phyloP scores from a whole-genome alignment of 2,329 filamentous ascomycete species.

The Fusarium sp. region DNA sequence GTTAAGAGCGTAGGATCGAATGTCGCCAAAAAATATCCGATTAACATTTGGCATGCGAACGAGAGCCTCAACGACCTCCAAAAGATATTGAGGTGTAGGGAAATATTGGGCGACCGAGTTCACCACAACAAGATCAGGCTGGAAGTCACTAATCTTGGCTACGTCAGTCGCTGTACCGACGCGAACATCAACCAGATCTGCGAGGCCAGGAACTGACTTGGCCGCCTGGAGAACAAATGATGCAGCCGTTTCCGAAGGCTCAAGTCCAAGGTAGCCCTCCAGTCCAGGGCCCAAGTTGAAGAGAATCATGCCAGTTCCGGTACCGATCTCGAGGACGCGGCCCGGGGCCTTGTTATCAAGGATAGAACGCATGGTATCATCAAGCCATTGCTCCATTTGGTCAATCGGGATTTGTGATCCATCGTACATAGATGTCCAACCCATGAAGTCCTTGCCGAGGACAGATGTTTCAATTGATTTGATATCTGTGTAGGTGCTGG shows the following conservation, averaged over 20 bases:
- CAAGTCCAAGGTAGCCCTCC: slow-evolving; percentile 49
- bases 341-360: background rate
- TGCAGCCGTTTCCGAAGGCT: slow-evolving; percentile 44
- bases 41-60: slow-evolving; percentile 14
- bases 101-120: slow-evolving; percentile 53
- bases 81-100: slow-evolving; percentile 48
- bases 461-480: background rate
- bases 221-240: slow-evolving; percentile 38
- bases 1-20: slow-evolving; percentile 41
- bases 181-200: slow-evolving; percentile 30
- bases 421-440: slow-evolving; percentile 3
- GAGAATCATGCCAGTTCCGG: slow-evolving; percentile 52
- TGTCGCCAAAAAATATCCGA: slow-evolving; percentile 44
- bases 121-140: slow-evolving; percentile 38
- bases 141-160: background rate
- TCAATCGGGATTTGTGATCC: too few species aligned
- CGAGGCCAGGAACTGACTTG: slow-evolving; percentile 22
- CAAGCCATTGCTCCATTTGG: too few species aligned
- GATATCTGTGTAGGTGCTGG: background rate
- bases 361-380: too few species aligned
- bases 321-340: slow-evolving; percentile 51
- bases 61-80: slow-evolving; percentile 34
- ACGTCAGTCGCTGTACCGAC: slow-evolving; percentile 43
- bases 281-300: slow-evolving; percentile 47
- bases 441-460: background rate